Evolutionary conservation across 2,329 filamentous ascomycete genomes (phyloP), one percentile per base, ranked within the genome.

Genomic region (Lizonia empirigonia): DNA sequence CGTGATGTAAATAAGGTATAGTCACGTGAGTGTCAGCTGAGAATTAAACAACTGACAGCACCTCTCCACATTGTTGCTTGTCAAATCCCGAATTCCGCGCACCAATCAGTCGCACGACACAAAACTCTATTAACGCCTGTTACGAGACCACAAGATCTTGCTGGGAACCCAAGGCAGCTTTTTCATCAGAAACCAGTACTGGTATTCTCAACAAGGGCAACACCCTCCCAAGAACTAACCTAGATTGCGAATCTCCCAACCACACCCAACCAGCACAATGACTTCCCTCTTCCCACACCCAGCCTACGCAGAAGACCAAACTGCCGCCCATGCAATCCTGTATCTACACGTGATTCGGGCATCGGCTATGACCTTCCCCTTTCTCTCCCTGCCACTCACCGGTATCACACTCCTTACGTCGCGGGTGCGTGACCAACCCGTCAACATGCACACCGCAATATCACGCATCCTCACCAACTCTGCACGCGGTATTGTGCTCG

Each of bases 251-350:
- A n/a, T n/a, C n/a, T n/a, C n/a, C n/a, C 26, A 12, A 19, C 20
- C 2, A 15, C 13, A 37, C 34, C 18, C 7, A 29, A 5, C 33
- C 2, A 26, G 6, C 18, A 44, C 19, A 16, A 84, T 85, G 82
- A 83, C 81, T 4, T 79, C 79, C 50, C 78, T 80, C 66, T 77
- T 74, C 67, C 82, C 82, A 5, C 82, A 84, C 62, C 50, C 82
- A 4, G 55, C 76, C 41, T 84, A 84, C 67, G 83, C 84, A 23
- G 85, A 88, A 73, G 85, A 88, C 66, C 85, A 88, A 59, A 79
- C 80, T 24, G 73, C 79, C 52, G 63, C 78, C 7, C 74, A 73
- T 53, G 75, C 78, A 4, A 83, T 88, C 60, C 82, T 88, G 53
- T 78, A 78, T 49, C 75, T 78, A 0, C 85, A 89, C 71, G 81